Conservation (phyloP, 148 eudicot genomes). For the Amaranthus cruentus region DNA sequence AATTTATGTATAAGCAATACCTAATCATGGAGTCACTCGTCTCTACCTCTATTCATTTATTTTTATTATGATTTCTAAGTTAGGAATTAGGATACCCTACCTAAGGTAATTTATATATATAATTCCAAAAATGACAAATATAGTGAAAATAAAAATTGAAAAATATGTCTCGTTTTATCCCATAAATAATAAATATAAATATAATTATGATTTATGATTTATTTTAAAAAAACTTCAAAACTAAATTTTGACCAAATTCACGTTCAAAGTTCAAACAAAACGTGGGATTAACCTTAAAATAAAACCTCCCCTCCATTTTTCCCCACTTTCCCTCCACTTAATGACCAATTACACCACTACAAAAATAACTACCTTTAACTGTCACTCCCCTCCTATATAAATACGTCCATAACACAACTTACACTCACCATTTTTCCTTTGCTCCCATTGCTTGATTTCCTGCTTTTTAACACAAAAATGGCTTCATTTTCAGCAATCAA, state of each 20-base stretch:
- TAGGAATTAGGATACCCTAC: no score
- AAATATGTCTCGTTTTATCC: no score
- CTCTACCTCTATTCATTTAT: no score
- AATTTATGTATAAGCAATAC: no score
- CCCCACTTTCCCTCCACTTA: conserved; percentile 19
- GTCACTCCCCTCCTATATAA: conserved; percentile 15
- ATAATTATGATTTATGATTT: no score
- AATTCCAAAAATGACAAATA: no score
- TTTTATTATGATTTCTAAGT: no score
- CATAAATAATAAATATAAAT: no score
- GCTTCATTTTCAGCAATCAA: conserved; percentile 28
- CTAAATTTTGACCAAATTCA: neutral
- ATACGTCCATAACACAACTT: neutral
- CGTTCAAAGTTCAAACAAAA: neutral
- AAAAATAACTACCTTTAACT: conserved; percentile 22
- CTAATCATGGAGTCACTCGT: no score
- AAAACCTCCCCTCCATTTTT: conserved; percentile 13
- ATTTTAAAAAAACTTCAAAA: neutral
- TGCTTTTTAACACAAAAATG: conserved; percentile 25
- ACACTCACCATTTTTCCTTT: neutral
- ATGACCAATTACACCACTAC: conserved; percentile 17
- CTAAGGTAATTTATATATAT: no score
- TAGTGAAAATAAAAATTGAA: no score
- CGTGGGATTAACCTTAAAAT: neutral
- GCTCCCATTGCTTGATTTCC: neutral